Base-by-base conservation (phyloP, 1,284 basidiomycete species). In the Takashimella koratensis region DNA sequence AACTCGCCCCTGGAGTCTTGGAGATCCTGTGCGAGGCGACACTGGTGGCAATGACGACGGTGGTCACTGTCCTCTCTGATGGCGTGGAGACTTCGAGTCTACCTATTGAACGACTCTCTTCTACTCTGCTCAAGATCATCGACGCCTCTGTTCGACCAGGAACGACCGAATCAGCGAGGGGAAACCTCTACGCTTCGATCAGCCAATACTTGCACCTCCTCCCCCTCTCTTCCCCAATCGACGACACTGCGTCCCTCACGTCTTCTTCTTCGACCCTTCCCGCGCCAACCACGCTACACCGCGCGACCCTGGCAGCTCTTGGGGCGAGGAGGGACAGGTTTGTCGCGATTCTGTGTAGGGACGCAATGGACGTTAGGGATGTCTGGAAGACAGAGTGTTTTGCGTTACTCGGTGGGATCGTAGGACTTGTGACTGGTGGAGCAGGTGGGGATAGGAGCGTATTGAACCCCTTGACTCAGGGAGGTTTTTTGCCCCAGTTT, bases 281-380 rank as follows among this genome's bases (percentile, higher is more conserved):
- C 4, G 47, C 20, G 8, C 22, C 41, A 20, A 52, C 24, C 19
- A 43, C 78, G 3, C 75, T 91, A n/a, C 83, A 87, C 54, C 66
- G 74, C 8, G 83, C 84, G 1, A 86, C 85, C 53, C 74, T 87
- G 6, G 68, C 79, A 0, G 78, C 87, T 50, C 76, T 83, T 26
- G 79, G 84, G 52, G 58, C 71, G 1, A 70, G 74, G 30, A 74
- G 77, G 45, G 94, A 96, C 55, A 82, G 87, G 3, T 77, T 98
- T 20, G 80, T 94, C 0, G 77, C 84, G 0, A 80, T 85, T n/a
- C 79, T 97, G 24, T 86, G 89, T 36, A 82, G 90, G 19, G 95
- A 98, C 69, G 93, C 92, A 1, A 87, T 94, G 54, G 93, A 97
- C 64, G 93, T 92, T 10, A 85, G 87, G 25, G 93, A 97, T 70